Evolutionary conservation across 1,284 basidiomycete genomes (phyloP).

Genomic region (Cryptococcus wingfieldii): DNA sequence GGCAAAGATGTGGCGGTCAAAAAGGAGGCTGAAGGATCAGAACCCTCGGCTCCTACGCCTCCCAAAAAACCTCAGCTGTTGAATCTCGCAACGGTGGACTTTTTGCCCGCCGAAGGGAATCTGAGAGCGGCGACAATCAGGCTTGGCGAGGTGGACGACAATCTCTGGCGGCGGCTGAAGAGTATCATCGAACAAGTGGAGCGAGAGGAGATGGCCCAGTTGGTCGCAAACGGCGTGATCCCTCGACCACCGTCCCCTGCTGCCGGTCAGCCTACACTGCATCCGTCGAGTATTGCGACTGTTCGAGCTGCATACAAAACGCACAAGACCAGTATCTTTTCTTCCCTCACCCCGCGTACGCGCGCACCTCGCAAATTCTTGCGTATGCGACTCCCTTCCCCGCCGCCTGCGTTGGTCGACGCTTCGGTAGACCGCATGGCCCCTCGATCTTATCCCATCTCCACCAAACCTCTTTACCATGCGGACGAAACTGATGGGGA

Average conservation of each 20-base stretch:
- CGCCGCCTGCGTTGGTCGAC: constrained; percentile 22
- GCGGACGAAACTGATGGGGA: constrained; percentile 15
- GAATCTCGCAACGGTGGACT: constrained; percentile 34
- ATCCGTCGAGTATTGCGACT: background rate
- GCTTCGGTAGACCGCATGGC: constrained; percentile 37
- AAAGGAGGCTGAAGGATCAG: background rate
- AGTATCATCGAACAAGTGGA: constrained; percentile 26
- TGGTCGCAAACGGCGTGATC: background rate
- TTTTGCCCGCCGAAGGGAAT: constrained; percentile 22
- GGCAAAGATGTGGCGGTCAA: background rate
- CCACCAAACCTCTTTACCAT: constrained; percentile 34
- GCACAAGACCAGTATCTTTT: constrained; percentile 24
- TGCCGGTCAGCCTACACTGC: background rate
- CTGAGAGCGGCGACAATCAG: constrained; percentile 37
- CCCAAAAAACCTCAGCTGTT: constrained; percentile 14
- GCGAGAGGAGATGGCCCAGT: constrained; percentile 19
- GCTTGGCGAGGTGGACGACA: constrained; percentile 29
- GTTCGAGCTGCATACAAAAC: constrained; percentile 15
- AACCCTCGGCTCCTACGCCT: background rate
- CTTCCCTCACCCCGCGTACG: constrained; percentile 21
- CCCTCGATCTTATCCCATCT: constrained; percentile 35
- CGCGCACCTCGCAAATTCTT: constrained; percentile 24
- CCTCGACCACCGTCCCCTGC: background rate
- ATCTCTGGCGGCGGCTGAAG: constrained; percentile 32
- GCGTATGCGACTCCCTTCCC: constrained; percentile 19